Percentiles rank a stretch among this genome's conserved stretches.
phyloP scores from a whole-genome alignment of 83 land plant species.

The Picea engelmannii region DNA sequence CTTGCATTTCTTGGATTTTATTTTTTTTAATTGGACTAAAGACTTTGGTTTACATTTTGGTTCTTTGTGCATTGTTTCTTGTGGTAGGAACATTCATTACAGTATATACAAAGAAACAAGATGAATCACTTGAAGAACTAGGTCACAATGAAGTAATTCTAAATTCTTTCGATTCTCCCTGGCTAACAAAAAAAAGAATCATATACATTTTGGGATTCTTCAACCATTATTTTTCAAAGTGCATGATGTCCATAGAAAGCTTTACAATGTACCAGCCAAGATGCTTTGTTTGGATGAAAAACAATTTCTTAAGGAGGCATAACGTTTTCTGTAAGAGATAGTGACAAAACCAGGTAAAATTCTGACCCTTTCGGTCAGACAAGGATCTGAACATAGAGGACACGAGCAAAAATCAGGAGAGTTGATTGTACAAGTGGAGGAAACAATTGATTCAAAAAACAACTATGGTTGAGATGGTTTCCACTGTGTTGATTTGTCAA shows the following conservation, averaged over 20 bases:
- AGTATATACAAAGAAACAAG: conserved; percentile 28
- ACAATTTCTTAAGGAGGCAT: conserved; percentile 80
- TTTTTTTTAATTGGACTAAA: no score
- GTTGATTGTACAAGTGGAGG: conserved; percentile 69
- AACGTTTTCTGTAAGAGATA: conserved; percentile 72
- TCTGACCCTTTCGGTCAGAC: conserved; percentile 45
- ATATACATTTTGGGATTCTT: conserved; percentile 63
- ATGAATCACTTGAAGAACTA: conserved; percentile 76
- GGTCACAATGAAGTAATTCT: conserved; percentile 86
- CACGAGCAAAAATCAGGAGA: conserved; percentile 38
- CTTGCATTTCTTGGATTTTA: no score
- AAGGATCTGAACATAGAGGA: conserved; percentile 19
- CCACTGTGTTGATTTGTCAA: conserved; percentile 39
- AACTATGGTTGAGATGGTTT: conserved; percentile 56
- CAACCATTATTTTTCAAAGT: conserved; percentile 71
- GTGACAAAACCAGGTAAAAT: conserved; percentile 51
- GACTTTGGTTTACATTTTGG: no score
- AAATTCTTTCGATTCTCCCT: conserved; percentile 73
- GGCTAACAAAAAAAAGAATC: conserved; percentile 47
- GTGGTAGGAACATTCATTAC: no score
- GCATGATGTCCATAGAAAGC: conserved; percentile 79
- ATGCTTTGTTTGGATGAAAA: conserved; percentile 75
- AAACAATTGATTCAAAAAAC: conserved; percentile 67
- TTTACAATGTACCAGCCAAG: conserved; percentile 62
- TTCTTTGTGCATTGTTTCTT: no score